Conservation (phyloP, 352 stramenopile species). For the Lagenidium sp. region DNA sequence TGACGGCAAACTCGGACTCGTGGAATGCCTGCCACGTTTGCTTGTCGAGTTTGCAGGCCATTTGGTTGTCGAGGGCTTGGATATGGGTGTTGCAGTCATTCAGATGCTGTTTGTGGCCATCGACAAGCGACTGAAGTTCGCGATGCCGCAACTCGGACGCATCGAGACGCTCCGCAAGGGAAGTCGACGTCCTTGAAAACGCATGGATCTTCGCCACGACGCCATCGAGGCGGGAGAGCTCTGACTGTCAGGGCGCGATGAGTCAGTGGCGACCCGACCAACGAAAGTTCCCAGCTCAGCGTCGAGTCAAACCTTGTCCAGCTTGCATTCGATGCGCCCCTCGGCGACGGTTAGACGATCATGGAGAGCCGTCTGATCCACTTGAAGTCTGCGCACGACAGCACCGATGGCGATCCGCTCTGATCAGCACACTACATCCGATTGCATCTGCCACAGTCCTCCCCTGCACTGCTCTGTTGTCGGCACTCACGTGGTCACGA, state of each 20-base stretch:
- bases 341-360: conserved; percentile 32
- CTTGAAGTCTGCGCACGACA: conserved; percentile 39
- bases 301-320: conserved; percentile 82
- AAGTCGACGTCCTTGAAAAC: conserved; percentile 29
- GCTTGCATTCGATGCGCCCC: conserved; percentile 30
- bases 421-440: too few relatives aligned
- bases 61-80: too few relatives aligned
- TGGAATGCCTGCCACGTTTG: conserved; percentile 6
- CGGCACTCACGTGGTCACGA: conserved; percentile 5
- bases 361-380: conserved; percentile 33
- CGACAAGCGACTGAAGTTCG: too few relatives aligned
- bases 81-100: too few relatives aligned
- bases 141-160: neutral
- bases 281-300: too few relatives aligned
- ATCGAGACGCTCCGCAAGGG: conserved; percentile 19
- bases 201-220: conserved; percentile 43
- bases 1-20: neutral
- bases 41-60: conserved; percentile 1
- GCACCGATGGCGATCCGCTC: too few relatives aligned
- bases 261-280: too few relatives aligned
- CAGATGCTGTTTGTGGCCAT: too few relatives aligned
- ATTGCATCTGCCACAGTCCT: too few relatives aligned
- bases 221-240: conserved; percentile 29
- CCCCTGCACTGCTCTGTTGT: too few relatives aligned
- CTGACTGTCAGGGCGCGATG: too few relatives aligned